Evolutionary conservation across 2,329 filamentous ascomycete species (phyloP), one percentile per base, ranked within the genome.

Genomic region (Dryadomyces sulphureus): DNA sequence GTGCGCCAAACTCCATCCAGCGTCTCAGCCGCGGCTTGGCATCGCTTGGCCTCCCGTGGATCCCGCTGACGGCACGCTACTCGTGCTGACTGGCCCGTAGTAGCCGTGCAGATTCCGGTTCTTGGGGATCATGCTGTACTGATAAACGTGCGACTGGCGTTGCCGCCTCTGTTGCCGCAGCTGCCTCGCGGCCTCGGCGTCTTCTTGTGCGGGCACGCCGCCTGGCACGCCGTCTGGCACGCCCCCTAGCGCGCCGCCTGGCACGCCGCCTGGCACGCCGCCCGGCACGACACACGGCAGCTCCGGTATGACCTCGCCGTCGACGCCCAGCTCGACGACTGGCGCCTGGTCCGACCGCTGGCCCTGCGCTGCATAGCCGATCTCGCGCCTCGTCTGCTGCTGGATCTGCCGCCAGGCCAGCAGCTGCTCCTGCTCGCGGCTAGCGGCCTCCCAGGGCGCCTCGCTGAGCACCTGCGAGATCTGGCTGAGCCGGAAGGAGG

Each of bases 41-140:
- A 55, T 3, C 54, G n/a, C n/a, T n/a, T n/a, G n/a, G n/a, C n/a
- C n/a, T n/a, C n/a, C n/a, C n/a, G n/a, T n/a, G n/a, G n/a, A n/a
- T n/a, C n/a, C n/a, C n/a, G n/a, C n/a, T n/a, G n/a, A n/a, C n/a
- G n/a, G n/a, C n/a, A n/a, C n/a, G n/a, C n/a, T n/a, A n/a, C n/a
- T n/a, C n/a, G n/a, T n/a, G n/a, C n/a, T n/a, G n/a, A n/a, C 47
- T 1, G 67, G 62, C 1, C 69, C 69, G 46, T 72, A 67, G 34
- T 69, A 64, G 3, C 70, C 70, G 45, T 73, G 69, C 43, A 69
- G 59, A 35, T 50, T 45, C 47, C 69, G 67, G 17, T 55, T 30
- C 14, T 30, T n/a, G n/a, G n/a, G n/a, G n/a, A n/a, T 7, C 27
- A 30, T 30, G 27, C 27, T 14, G 27, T n/a, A n/a, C n/a, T n/a